A percentile compares a stretch with the other conserved stretches of the same genome.
phyloP scores from a whole-genome alignment of 208 protist species.

The Acanthamoeba triangularis region DNA sequence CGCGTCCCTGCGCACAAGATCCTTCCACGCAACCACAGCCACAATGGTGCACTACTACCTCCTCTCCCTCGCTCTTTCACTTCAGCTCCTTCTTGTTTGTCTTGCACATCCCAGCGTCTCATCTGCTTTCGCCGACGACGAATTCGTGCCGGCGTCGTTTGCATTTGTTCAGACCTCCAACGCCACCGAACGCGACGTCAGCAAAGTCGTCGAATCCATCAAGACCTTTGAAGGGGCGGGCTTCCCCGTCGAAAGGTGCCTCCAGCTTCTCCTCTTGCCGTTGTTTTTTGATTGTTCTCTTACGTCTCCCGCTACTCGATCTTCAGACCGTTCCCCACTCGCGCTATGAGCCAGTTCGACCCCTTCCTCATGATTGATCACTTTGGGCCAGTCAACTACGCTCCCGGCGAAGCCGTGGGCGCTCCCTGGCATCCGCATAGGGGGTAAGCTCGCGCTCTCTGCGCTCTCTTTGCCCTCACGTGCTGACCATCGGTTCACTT shows the following conservation, averaged over 20 bases:
- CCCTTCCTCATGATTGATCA: slow-evolving; percentile 87
- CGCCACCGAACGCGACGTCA: slow-evolving; percentile 32
- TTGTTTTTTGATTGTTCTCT: background rate
- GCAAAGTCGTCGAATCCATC: slow-evolving; percentile 12
- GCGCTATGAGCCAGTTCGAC: slow-evolving; percentile 68
- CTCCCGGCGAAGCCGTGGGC: slow-evolving; percentile 82
- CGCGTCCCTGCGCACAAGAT: background rate
- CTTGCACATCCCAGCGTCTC: background rate
- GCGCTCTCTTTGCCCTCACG: background rate
- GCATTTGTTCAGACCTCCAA: background rate
- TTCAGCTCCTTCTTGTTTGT: background rate
- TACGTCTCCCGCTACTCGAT: background rate
- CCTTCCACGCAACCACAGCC: background rate
- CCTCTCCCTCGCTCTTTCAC: background rate
- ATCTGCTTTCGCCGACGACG: background rate
- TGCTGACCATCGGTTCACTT: background rate
- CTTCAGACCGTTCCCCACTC: slow-evolving; percentile 30
- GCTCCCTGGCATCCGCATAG: slow-evolving; percentile 94
- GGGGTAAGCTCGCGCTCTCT: slow-evolving; percentile 69
- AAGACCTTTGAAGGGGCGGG: slow-evolving; percentile 39
- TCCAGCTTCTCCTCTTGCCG: slow-evolving; percentile 9
- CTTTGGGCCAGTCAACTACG: slow-evolving; percentile 77
- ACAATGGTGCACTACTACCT: background rate
- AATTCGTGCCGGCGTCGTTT: background rate
- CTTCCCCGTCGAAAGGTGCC: slow-evolving; percentile 61